Evolutionary conservation across 805 yeast species (phyloP).

Genomic region (Torulaspora maleeae): DNA sequence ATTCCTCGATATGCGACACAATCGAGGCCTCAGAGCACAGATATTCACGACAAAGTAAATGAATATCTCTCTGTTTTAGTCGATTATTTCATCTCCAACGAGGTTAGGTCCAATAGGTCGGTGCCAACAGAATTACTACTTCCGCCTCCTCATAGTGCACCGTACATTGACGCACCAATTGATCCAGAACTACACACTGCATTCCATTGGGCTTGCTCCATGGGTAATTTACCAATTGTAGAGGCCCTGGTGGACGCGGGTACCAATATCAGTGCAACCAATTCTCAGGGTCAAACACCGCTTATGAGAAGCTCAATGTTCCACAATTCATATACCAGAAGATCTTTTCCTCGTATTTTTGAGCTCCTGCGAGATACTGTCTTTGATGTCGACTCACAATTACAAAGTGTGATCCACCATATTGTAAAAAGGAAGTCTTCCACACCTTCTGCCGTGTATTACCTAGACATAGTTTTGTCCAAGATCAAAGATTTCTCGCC

Average conservation of each 20-base stretch:
- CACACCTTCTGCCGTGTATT: conserved; percentile 76
- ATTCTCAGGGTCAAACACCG: conserved; percentile 80
- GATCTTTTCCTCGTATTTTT: conserved; percentile 73
- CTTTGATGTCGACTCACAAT: conserved; percentile 68
- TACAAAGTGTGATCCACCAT: conserved; percentile 81
- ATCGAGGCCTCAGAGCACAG: conserved; percentile 27
- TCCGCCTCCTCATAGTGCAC: conserved; percentile 34
- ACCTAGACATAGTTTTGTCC: conserved; percentile 68
- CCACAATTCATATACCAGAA: conserved; percentile 78
- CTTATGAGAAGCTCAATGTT: conserved; percentile 78
- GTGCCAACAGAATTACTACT: conserved; percentile 28
- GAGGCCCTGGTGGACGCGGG: conserved; percentile 73
- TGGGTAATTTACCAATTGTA: conserved; percentile 77
- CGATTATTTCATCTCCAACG: conserved; percentile 34
- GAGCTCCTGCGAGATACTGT: conserved; percentile 72
- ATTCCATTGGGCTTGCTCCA: conserved; percentile 96
- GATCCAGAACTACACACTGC: conserved; percentile 95
- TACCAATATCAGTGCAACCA: conserved; percentile 53
- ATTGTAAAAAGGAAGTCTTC: conserved; percentile 68
- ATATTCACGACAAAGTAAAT: conserved; percentile 33
- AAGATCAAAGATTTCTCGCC: conserved; percentile 65
- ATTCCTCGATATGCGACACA: conserved; percentile 31
- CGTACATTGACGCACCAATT: conserved; percentile 61
- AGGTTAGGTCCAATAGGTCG: conserved; percentile 24
- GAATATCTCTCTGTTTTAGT: conserved; percentile 32